Evolutionary conservation across 2,329 filamentous ascomycete species (phyloP).

Genomic region (Ceratocystis eucalypticola): DNA sequence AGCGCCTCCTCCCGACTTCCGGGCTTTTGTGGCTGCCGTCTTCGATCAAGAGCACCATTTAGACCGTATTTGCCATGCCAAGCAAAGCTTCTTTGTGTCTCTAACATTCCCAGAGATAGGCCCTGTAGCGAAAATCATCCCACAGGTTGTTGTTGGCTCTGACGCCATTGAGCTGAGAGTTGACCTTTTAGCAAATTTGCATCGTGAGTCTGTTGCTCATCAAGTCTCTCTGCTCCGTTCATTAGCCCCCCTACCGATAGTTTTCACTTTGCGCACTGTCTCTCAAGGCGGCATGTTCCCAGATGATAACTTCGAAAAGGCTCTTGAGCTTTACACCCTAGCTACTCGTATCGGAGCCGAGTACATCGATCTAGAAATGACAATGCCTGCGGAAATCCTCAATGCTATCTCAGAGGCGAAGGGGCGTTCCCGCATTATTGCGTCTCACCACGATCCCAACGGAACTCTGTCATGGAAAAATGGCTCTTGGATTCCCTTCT

Average conservation of each 20-base stretch:
- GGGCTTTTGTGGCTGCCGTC: slow-evolving; percentile 25
- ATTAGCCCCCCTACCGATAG: slow-evolving; percentile 60
- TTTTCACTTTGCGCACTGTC: slow-evolving; percentile 80
- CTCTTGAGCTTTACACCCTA: slow-evolving; percentile 59
- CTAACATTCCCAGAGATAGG: slow-evolving; percentile 68
- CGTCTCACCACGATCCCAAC: slow-evolving; percentile 83
- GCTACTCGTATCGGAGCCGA: slow-evolving; percentile 77
- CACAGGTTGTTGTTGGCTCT: slow-evolving; percentile 63
- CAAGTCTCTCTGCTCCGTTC: slow-evolving; percentile 71
- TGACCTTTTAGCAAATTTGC: slow-evolving; percentile 68
- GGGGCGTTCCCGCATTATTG: slow-evolving; percentile 70
- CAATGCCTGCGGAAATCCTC: slow-evolving; percentile 64
- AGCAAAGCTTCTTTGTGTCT: slow-evolving; percentile 83
- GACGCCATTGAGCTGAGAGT: slow-evolving; percentile 93
- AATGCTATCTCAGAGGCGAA: slow-evolving; percentile 52
- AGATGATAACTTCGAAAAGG: slow-evolving; percentile 57
- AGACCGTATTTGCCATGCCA: slow-evolving; percentile 34
- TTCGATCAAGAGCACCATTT: slow-evolving; percentile 33
- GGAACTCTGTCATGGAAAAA: slow-evolving; percentile 75
- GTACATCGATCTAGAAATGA: slow-evolving; percentile 87
- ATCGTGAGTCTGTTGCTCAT: slow-evolving; percentile 62
- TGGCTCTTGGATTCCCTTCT: slow-evolving; percentile 80
- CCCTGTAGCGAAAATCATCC: slow-evolving; percentile 49
- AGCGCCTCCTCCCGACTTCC: slow-evolving; percentile 17
- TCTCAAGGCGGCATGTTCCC: slow-evolving; percentile 82